Conservation (phyloP, 192 early-diverging fungal genomes). For the Mortierella claussenii region DNA sequence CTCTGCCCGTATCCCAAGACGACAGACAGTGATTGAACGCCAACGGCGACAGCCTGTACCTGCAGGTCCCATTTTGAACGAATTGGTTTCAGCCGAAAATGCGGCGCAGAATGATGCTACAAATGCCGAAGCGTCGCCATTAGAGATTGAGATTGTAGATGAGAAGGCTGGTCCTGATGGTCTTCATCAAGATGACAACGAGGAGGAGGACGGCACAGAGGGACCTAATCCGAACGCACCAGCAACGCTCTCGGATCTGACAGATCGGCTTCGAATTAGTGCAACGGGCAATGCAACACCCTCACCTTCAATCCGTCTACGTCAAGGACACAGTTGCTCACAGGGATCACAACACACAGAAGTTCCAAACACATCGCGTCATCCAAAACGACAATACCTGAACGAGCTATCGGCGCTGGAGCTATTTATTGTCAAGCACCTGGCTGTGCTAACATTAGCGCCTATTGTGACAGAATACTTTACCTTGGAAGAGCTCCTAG, state of each 20-base stretch:
- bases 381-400: constrained; percentile 59
- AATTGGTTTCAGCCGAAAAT: constrained; percentile 8
- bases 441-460: constrained; percentile 82
- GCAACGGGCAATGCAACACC: constrained; percentile 2
- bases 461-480: constrained; percentile 76
- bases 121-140: constrained; percentile 20
- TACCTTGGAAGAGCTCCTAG: constrained; percentile 78
- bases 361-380: constrained; percentile 3
- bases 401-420: constrained; percentile 82
- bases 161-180: constrained; percentile 8
- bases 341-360: constrained; percentile 11
- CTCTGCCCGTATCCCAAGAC: constrained; percentile 60
- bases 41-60: constrained; percentile 27
- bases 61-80: constrained; percentile 1
- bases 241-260: constrained; percentile 44
- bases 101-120: not conserved
- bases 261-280: constrained; percentile 45
- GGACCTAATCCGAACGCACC: constrained; percentile 36
- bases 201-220: constrained; percentile 24
- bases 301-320: constrained; percentile 8
- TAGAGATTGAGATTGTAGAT: constrained; percentile 51
- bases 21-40: constrained; percentile 64
- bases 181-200: constrained; percentile 13
- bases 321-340: constrained; percentile 8
- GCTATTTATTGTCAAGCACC: constrained; percentile 84